These are phyloP conservation scores for Phytophthora meadii DNA, from an alignment of 352 stramenopile genomes.

Conservation along the genomic window DNA sequence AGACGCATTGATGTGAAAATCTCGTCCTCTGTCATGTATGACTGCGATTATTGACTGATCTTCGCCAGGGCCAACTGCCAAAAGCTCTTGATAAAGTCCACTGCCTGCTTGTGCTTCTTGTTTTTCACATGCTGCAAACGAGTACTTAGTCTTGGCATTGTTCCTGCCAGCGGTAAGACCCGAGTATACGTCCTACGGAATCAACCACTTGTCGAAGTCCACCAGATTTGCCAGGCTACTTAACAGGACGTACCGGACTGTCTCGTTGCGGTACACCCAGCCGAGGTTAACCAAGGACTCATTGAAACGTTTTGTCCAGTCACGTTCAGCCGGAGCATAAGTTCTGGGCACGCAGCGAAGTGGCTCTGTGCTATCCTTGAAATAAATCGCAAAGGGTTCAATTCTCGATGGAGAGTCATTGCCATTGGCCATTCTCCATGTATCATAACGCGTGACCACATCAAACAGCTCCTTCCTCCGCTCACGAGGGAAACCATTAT, in stretches of 20 bases:
- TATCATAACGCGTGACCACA: neutral
- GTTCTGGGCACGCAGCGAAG: neutral
- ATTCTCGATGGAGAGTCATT: neutral
- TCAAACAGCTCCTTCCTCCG: neutral
- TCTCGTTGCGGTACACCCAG: neutral
- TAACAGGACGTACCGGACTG: no score
- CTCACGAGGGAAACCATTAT: neutral
- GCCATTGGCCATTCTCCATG: neutral
- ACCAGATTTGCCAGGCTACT: no score
- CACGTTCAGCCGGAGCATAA: neutral
- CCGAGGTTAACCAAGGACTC: neutral
- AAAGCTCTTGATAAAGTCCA: slow-evolving; percentile 3
- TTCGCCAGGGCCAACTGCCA: neutral
- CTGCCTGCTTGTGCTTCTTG: neutral
- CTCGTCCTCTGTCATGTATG: no score
- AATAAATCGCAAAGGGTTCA: neutral
- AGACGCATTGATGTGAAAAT: no score
- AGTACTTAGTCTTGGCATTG: no score
- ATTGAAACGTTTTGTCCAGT: neutral
- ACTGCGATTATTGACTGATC: neutral
- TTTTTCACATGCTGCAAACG: neutral
- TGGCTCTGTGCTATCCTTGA: neutral
- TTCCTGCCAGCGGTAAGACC: no score
- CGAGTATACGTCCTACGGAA: no score
- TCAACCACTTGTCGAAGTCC: no score